Percentiles rank a stretch among this genome's conserved stretches.
phyloP scores from a whole-genome alignment of 495 filamentous ascomycete species.

The Penicillium crystallinum region DNA sequence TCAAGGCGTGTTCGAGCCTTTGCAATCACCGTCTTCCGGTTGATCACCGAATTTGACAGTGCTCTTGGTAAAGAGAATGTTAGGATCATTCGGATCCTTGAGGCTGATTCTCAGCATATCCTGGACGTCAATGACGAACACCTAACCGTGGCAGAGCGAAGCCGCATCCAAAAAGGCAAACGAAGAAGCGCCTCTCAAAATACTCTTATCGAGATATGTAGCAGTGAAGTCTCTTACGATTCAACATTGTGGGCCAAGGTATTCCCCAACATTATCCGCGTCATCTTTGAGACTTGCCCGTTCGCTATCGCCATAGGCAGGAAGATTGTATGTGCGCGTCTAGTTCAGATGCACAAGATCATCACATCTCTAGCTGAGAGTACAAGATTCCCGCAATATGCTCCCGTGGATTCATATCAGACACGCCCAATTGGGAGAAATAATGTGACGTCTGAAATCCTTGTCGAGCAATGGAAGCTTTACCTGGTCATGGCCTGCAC shows the following conservation, averaged over 20 bases:
- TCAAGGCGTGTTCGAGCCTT: slow-evolving; percentile 82
- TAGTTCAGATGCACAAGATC: slow-evolving; percentile 85
- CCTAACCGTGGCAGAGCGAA: slow-evolving; percentile 86
- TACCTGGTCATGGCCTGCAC: slow-evolving; percentile 97
- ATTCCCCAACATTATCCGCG: slow-evolving; percentile 90
- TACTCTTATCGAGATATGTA: slow-evolving; percentile 87
- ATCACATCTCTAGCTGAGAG: slow-evolving; percentile 75
- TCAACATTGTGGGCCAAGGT: slow-evolving; percentile 95
- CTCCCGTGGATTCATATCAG: slow-evolving; percentile 48
- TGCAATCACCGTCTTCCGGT: slow-evolving; percentile 83
- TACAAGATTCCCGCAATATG: slow-evolving; percentile 54
- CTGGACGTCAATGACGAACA: slow-evolving; percentile 91
- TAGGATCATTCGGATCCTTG: slow-evolving; percentile 84
- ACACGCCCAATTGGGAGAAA: slow-evolving; percentile 47
- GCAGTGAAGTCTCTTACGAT: slow-evolving; percentile 92
- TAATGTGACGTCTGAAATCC: slow-evolving; percentile 74
- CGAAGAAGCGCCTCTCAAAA: slow-evolving; percentile 77
- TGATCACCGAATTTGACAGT: slow-evolving; percentile 91
- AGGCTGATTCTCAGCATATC: slow-evolving; percentile 81
- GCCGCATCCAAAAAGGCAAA: slow-evolving; percentile 85
- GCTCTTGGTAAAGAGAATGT: slow-evolving; percentile 76
- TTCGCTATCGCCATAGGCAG: slow-evolving; percentile 84
- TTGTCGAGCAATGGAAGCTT: slow-evolving; percentile 98
- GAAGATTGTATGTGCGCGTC: slow-evolving; percentile 84
- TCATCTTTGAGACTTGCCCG: slow-evolving; percentile 85